Evolutionary conservation across 306 rosid genomes (phyloP), one percentile per base, ranked within the genome.

Genomic region (Medicago arabica): DNA sequence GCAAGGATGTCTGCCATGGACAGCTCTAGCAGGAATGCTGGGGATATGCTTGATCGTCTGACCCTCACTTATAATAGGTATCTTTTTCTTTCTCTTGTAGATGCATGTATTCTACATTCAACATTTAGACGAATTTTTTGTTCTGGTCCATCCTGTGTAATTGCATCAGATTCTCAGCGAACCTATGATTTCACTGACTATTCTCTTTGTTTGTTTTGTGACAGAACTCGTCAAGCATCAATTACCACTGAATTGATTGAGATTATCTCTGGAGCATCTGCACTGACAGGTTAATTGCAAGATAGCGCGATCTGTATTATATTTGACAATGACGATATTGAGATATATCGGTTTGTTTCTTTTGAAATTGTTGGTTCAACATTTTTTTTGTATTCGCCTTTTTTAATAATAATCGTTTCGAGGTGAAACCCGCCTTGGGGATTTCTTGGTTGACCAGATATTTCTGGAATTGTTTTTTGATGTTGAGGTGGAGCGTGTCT

Each of bases 1-100:
- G 99, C 99, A 23, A 89, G 99, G 80, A 92, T 95, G 99, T 95
- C 99, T 72, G 99, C 99, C 63, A 92, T 95, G 99, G 99, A 95
- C 83, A 92, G 99, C 82, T 92, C 99, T 54, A 95, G 99, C 91
- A 95, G 99, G 86, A 95, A 95, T 80, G 99, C 99, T 0, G 99
- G 99, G 31, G 99, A 95, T 0, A 95, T 95, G 97, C 99, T 95
- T 83, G 99, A 92, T 75, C 99, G 99, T 72, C 97, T 95, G 77
- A 95, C 99, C 74, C 96, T 95, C 72, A 84, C 93, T 38, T 95
- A 95, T 79, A 92, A 95, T 83, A 90, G 97, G 99, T 94, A 81
- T 78, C 76, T 49, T 74, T 67, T 71, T 40, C 83, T 47, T 80
- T 67, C 57, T 43, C 12, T 44, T 16, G 55, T 15, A 60, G 9